Evolutionary conservation across 176 grass and related monocot species (phyloP).

Genomic region (Leersia perrieri): DNA sequence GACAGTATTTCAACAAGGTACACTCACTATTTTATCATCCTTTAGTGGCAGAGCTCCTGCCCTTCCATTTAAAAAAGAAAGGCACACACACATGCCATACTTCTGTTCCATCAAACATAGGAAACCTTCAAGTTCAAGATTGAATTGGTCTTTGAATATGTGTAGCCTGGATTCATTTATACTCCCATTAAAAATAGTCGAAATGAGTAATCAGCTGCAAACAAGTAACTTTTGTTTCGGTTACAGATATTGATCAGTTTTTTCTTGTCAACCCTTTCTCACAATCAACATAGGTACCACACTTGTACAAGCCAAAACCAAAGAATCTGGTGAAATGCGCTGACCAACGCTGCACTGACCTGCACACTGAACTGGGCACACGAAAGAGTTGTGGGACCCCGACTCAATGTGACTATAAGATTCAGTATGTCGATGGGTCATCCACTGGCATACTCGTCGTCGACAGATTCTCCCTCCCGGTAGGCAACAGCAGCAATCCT

Average conservation of each 20-base stretch:
- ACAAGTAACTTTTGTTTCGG: too few species aligned
- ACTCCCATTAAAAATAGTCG: too few species aligned
- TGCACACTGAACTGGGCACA: not conserved
- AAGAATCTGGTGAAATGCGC: conserved; percentile 44
- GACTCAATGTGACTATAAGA: conserved; percentile 39
- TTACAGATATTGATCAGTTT: too few species aligned
- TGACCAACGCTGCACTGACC: conserved; percentile 24
- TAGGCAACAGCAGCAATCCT: not conserved
- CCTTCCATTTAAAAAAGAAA: too few species aligned
- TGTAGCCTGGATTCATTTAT: not conserved
- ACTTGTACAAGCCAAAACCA: conserved; percentile 28
- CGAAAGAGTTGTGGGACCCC: not conserved
- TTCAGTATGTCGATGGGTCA: conserved; percentile 35
- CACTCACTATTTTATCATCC: too few species aligned
- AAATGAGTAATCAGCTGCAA: too few species aligned
- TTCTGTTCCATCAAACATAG: not conserved
- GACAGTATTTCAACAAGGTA: conserved; percentile 46
- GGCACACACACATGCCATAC: not conserved
- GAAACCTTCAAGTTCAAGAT: too few species aligned
- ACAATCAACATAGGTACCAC: conserved; percentile 38
- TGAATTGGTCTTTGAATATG: too few species aligned
- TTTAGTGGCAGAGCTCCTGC: too few species aligned
- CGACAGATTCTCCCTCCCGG: conserved; percentile 32
- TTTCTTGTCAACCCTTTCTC: not conserved
- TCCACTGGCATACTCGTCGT: conserved; percentile 35